phyloP scores from a whole-genome alignment of 208 protist species.

The Wallacemonas sp. region DNA sequence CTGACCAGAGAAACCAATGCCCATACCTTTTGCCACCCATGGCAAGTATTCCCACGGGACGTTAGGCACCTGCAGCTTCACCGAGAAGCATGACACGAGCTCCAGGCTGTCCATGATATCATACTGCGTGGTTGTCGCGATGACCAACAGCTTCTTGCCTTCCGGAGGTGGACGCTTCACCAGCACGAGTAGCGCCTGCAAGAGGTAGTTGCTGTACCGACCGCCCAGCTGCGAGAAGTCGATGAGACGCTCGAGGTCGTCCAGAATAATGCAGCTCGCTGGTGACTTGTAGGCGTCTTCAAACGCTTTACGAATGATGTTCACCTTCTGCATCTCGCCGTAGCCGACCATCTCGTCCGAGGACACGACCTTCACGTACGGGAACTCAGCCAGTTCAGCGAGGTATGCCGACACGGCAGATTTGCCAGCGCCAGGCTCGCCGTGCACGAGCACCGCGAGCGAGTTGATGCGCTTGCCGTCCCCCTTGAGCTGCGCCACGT shows the following conservation, averaged over 20 bases:
- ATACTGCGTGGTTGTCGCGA: conserved; percentile 93
- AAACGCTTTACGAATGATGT: conserved; percentile 96
- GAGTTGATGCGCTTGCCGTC: conserved; percentile 89
- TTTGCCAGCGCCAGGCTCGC: conserved; percentile 92
- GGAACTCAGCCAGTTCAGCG: conserved; percentile 89
- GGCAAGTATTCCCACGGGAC: conserved; percentile 40
- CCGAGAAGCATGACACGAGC: conserved; percentile 89
- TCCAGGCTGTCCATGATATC: conserved; percentile 92
- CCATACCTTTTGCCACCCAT: conserved; percentile 36
- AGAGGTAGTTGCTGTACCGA: conserved; percentile 97
- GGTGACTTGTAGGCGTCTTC: conserved; percentile 98
- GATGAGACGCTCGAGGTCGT: conserved; percentile 97
- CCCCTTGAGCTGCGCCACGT: conserved; percentile 82
- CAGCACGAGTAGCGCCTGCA: conserved; percentile 96
- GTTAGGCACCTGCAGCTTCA: conserved; percentile 65
- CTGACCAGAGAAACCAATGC: conserved; percentile 42
- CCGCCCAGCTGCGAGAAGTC: conserved; percentile 97
- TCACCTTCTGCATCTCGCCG: conserved; percentile 85
- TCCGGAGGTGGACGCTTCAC: conserved; percentile 93
- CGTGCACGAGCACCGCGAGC: conserved; percentile 94
- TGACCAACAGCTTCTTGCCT: conserved; percentile 92
- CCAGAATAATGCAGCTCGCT: conserved; percentile 96
- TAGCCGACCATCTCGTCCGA: conserved; percentile 93
- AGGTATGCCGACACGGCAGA: conserved; percentile 95
- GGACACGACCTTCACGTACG: conserved; percentile 97